Base-by-base conservation (phyloP, 2,329 filamentous ascomycete genomes). In the Cladobotryum mycophilum region DNA sequence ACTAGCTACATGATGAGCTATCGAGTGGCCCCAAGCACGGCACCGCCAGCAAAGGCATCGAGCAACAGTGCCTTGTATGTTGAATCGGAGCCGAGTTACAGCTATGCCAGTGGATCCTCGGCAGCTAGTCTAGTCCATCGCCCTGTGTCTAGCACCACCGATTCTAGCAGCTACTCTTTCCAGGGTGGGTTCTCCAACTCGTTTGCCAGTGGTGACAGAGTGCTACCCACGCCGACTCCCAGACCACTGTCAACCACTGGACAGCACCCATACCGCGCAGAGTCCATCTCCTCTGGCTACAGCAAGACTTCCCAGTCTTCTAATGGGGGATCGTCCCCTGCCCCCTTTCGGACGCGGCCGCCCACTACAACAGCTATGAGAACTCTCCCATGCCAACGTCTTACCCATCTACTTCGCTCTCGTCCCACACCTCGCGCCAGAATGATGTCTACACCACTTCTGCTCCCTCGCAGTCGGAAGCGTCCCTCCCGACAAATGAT, bases 41-140 rank as follows among this genome's bases (percentile, higher is more conserved):
- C 53, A 18, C 37, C 49, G 1, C 6, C 48, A 7, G 35, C 48
- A 8, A 64, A 62, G 41, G 45, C 55, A 9, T 40, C 42, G 8
- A 22, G 41, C 34, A 54, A 41, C 41, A 47, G 48, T 18, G 33
- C 53, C 20, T 34, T 65, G 35, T 67, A 62, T 34, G 51, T 62
- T 14, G 62, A 65, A 18, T 43, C 61, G 33, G 62, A 65, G 18
- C 48, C 56, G 11, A 54, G 50, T 37, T 67, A 65, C 38, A 53
- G 56, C 35, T 68, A 64, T 45, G 49, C 49, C 33, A 52, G 42
- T 2, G 58, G 55, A 7, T 51, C 49, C 4, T 17, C 52, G 20
- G 37, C 52, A 12, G 44, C 60, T 8, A 52, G 48, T 22, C 48
- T 60, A 14, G 55, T 54, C 8, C 45, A 56, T 30, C 59, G 61